Evolutionary conservation across 2,329 filamentous ascomycete genomes (phyloP).

Genomic region (Apiospora arundinis): DNA sequence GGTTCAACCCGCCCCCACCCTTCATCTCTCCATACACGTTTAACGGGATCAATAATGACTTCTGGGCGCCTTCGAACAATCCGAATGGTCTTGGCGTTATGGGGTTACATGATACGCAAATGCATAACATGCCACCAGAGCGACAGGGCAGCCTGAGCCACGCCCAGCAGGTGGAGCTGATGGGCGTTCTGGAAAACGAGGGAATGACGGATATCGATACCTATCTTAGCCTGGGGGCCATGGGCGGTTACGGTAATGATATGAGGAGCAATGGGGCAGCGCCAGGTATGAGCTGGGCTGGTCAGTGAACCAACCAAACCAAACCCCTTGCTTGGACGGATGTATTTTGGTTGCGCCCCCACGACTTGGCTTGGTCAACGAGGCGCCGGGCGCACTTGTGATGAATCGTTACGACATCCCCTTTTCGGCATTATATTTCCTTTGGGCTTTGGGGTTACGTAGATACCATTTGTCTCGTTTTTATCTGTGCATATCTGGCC

Average conservation of each 20-base stretch:
- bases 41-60: conserved; percentile 43
- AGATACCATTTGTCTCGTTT: conserved; percentile 18
- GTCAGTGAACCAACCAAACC: neutral
- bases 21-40: conserved; percentile 62
- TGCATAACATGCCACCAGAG: conserved; percentile 47
- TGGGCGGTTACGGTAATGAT: conserved; percentile 37
- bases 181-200: conserved; percentile 78
- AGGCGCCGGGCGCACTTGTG: neutral
- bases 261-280: conserved; percentile 17
- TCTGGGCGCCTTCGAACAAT: conserved; percentile 34
- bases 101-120: conserved; percentile 31
- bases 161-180: conserved; percentile 82
- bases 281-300: conserved; percentile 14
- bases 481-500: neutral
- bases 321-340: neutral
- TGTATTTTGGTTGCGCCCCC: neutral
- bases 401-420: conserved; percentile 8
- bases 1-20: conserved; percentile 59
- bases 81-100: conserved; percentile 35
- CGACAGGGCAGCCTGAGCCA: conserved; percentile 76
- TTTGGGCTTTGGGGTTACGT: conserved; percentile 19
- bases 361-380: neutral
- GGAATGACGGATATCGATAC: conserved; percentile 67
- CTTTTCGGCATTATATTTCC: neutral
- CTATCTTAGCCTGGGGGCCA: conserved; percentile 52